Evolutionary conservation across 345 rosid species (phyloP), one percentile per base, ranked within the genome.

Genomic region (Pugionium cornutum): DNA sequence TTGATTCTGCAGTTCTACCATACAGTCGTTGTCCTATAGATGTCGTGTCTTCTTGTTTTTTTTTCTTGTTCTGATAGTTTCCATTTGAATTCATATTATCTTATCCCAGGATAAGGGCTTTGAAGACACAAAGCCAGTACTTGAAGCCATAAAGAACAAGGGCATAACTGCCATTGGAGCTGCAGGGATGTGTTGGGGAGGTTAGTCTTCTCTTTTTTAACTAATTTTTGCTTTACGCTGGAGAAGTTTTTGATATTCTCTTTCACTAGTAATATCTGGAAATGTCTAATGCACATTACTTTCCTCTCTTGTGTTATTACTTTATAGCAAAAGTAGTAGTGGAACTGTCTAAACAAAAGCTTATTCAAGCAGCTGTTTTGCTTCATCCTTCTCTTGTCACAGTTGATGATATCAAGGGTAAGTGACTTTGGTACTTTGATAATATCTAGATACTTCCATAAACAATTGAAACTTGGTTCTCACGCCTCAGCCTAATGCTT

Each of bases 101-200:
- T 53, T 56, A 10, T 69, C 42, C 31, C 50, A 92, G 98, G 84
- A 83, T 52, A 92, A 87, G 75, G 96, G 91, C 27, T 73, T 74
- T 77, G 95, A 87, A 70, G 85, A 89, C 18, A 80, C 89, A 2
- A 89, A 86, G 62, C 79, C 76, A n/a, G 74, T 92, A 0, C 70
- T 87, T 64, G 86, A 88, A 62, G 84, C 84, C 62, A 57, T 92
- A 30, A 83, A 84, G 72, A 77, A 58, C 59, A 81, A 81, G 79
- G 94, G 95, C 58, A 36, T 80, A 29, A 60, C 81, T 39, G 67
- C 85, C 53, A 72, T 85, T 64, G 89, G 95, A 39, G 87, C 89
- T 29, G 85, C 77, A 18, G 91, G 91, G 59, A 82, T 83, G 72
- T 87, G 95, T 66, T 85, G 85, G 83, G 94, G 89, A 0, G 94